Conservation (phyloP, 129 eudicot genomes). For the Centella asiatica region DNA sequence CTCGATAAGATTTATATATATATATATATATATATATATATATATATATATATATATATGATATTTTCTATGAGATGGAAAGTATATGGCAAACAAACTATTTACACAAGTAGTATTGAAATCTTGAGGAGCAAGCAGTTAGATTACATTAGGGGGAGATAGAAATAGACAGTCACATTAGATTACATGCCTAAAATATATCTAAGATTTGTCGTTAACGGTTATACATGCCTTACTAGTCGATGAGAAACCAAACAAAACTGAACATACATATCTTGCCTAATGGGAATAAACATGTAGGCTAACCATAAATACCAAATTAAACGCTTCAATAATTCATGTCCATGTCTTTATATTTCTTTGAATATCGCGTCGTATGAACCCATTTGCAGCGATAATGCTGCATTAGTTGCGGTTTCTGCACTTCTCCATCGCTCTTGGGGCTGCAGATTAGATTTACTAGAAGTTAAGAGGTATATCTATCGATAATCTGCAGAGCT, state of each 20-base stretch:
- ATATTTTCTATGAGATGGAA: too few species aligned
- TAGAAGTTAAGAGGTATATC: neutral
- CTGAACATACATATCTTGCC: slow-evolving; percentile 1
- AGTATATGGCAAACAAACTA: slow-evolving; percentile 6
- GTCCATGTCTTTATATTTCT: neutral
- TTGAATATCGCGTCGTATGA: neutral
- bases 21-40: too few species aligned
- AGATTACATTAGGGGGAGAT: slow-evolving; percentile 1
- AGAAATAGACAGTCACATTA: neutral
- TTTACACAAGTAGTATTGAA: slow-evolving; percentile 19
- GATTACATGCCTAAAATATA: slow-evolving; percentile 5
- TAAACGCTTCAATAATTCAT: neutral
- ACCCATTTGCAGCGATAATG: neutral
- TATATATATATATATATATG: too few species aligned
- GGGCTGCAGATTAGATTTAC: slow-evolving; percentile 37
- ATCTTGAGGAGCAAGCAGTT: slow-evolving; percentile 6
- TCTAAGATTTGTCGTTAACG: neutral
- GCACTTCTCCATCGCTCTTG: slow-evolving; percentile 53
- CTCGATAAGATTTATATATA: too few species aligned
- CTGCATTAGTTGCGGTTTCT: slow-evolving; percentile 29
- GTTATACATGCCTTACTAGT: slow-evolving; percentile 4
- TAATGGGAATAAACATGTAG: neutral
- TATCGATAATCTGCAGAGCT: neutral
- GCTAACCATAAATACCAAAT: neutral
- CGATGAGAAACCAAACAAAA: neutral